Evolutionary conservation across 495 filamentous ascomycete species (phyloP), one percentile per base, ranked within the genome.

Genomic region (Penicillium salamii): DNA sequence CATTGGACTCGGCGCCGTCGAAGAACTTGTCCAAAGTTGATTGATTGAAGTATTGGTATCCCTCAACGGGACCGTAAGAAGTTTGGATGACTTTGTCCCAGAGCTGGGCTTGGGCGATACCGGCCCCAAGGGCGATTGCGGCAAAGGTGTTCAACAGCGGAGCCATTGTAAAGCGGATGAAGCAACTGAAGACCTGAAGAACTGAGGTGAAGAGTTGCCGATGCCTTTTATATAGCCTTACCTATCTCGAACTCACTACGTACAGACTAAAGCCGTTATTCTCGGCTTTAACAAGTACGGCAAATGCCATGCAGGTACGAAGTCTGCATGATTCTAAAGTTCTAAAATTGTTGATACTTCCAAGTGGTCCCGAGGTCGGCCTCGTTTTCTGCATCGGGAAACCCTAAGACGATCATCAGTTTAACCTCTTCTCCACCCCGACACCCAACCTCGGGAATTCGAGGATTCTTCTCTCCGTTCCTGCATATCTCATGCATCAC

Each of bases 1-100:
- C 46, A 63, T 91, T 15, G 39, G 71, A 39, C 66, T 90, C 29
- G 49, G 52, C 43, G 54, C 61, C 23, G 69, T 75, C 45, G 35
- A 60, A 65, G 58, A 57, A 59, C n/a, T 51, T 56, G 20, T 61
- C 44, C 5, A 61, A 40, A 13, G 54, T 62, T 1, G 64, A 57
- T 21, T 54, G 19, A 24, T 62, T 67, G 53, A 67, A 67, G 42
- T 62, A 65, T 34, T 65, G 39, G 51, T 47, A 67, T 14, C 61
- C 64, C 41, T 65, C 38, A 21, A 65, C 61, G 12, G 56, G 58
- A 8, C 58, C 64, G 39, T 59, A 60, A 1, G 37, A 49, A 19
- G 58, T 67, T n/a, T 61, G 31, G 37, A 67, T 62, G 31, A 53
- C 49, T 42, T 55, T 35, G 32, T 53, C 46, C 54, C 55, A 58